Evolutionary conservation across 306 rosid species (phyloP), one percentile per base, ranked within the genome.

Genomic region (Styphnolobium japonicum): DNA sequence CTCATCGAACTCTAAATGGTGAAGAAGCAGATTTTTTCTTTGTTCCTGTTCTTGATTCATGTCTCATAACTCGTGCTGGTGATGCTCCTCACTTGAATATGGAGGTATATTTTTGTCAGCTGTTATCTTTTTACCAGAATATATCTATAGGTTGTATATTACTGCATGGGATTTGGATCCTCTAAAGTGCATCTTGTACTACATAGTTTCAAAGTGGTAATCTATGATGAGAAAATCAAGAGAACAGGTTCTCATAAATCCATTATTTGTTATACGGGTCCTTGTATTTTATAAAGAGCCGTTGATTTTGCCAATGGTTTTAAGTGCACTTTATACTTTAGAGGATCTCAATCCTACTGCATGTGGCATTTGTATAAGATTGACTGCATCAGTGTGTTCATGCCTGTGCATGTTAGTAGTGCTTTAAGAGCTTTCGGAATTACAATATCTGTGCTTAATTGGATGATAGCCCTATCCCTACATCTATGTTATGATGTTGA

Each of bases 1-100:
- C 96, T 34, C 84, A 95, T 82, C 87, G 99, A 81, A 95, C 99
- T 62, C 81, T 90, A 85, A 90, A 89, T 42, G 99, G 98, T 42
- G 96, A 90, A 79, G 98, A 95, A 85, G 99, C 99, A 65, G 99
- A 95, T 61, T 95, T 85, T 87, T 95, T 89, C 93, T 95, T 90
- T 79, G 98, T 91, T 81, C 99, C 99, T 42, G 96, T 90, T 83
- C 98, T 95, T 76, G 99, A 95, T 91, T 85, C 97, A 46, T 95
- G 99, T 84, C 86, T 95, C 81, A 95, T 95, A 76, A 89, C 92
- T 80, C 99, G 98, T 7, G 98, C 98, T 15, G 93, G 81, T 75
- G 98, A 95, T 84, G 96, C 99, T 79, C 99, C 99, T 78, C 97
- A 92, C 87, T 83, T 95, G 85, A 95, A 88, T 73, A 6, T 86